Base-by-base conservation (phyloP, 768 basidiomycete genomes). In the Trametopsis cervina region DNA sequence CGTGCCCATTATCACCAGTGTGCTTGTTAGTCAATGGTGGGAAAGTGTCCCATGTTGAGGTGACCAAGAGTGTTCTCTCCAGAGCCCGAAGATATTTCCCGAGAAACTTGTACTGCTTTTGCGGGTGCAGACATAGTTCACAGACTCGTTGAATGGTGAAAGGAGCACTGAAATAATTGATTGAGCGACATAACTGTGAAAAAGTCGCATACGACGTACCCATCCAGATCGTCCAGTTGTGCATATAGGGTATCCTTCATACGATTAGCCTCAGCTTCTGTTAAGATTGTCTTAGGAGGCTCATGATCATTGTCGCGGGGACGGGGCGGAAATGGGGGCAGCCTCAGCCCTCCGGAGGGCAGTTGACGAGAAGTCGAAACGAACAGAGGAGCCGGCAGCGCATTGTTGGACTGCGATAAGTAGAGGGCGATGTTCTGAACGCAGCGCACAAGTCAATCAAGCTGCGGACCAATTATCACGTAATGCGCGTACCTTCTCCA, bases 121-220 rank as follows among this genome's bases (percentile, higher is more conserved):
- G 73, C 4, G 90, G 89, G 36, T 74, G 65, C 11, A 85, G 55
- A 54, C 83, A 81, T 21, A 95, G 80, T 60, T 94, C 91, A 61
- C 87, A 89, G 11, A 93, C 69, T 38, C 91, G 81, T 65, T 95
- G 92, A 46, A 94, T 85, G 7, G 91, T 93, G 63, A 94, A 95
- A 2, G 91, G 91, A 0, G 86, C 75, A 43, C 75, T 75, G 45
- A 11, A 27, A 10, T 4, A 35, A 18, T 29, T 9, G 44, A n/a
- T 24, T 3, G 2, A 12, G 13, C 9, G 12, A 12, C 12, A 4
- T 23, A 39, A 12, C n/a, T 11, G 17, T 46, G 56, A 24, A 44
- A 48, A 40, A 43, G 20, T 15, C 37, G 46, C 38, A 26, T 23
- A 36, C 22, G 13, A 42, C 80, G 41, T 56, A 89, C 89, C 74